phyloP scores from a whole-genome alignment of 2,329 filamentous ascomycete species.

The Alternaria brassicicola region DNA sequence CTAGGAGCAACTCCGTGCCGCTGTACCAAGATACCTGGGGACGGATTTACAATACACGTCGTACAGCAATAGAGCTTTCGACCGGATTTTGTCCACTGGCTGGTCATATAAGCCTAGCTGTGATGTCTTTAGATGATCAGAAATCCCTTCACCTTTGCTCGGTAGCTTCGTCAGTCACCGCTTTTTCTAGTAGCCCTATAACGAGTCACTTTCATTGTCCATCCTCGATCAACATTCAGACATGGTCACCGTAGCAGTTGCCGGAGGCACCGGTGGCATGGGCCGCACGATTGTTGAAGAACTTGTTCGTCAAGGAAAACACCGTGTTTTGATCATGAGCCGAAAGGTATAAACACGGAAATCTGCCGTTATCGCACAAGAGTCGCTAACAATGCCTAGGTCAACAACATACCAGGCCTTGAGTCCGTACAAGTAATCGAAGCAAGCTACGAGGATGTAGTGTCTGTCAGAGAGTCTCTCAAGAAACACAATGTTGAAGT shows the following conservation, averaged over 20 bases:
- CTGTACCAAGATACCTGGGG: neutral
- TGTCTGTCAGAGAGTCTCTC: conserved; percentile 11
- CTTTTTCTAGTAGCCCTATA: neutral
- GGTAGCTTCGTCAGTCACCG: neutral
- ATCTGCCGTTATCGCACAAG: neutral
- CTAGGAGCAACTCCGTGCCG: neutral
- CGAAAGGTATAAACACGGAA: conserved; percentile 13
- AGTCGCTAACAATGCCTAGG: neutral
- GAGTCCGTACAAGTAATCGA: conserved; percentile 13
- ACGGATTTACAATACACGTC: neutral
- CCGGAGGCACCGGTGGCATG: conserved; percentile 32
- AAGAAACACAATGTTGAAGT: conserved; percentile 12
- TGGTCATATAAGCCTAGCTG: neutral
- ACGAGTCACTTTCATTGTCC: neutral
- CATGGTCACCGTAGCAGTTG: conserved; percentile 25
- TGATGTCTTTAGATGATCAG: neutral
- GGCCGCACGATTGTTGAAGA: conserved; percentile 26
- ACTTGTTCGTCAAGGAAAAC: conserved; percentile 16
- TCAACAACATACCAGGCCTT: neutral
- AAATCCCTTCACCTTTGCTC: neutral
- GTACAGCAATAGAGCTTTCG: neutral
- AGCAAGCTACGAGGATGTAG: conserved; percentile 15
- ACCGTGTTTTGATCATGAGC: conserved; percentile 24
- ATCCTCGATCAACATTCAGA: neutral
- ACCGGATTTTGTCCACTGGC: neutral